phyloP scores from a whole-genome alignment of 2,329 filamentous ascomycete genomes.

The Stachybotrys chlorohalonatus region DNA sequence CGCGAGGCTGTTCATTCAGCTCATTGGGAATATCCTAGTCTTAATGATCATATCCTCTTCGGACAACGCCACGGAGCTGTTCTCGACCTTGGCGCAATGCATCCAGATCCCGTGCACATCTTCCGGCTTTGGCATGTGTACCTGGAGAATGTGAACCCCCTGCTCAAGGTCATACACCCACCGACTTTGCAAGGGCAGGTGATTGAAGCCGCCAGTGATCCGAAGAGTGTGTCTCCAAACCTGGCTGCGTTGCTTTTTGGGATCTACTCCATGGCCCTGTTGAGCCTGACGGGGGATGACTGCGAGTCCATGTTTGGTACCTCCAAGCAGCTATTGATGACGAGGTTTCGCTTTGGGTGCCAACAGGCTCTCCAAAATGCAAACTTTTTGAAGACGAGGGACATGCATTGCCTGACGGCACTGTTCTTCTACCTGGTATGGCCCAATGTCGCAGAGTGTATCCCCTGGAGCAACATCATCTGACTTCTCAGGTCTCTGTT shows the following conservation, averaged over 20 bases:
- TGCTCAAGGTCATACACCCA: constrained; percentile 50
- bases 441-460: no score
- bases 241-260: constrained; percentile 50
- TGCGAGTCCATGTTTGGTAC: constrained; percentile 31
- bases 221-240: constrained; percentile 24
- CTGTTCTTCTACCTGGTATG: constrained; percentile 47
- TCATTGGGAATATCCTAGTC: background rate
- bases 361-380: constrained; percentile 45
- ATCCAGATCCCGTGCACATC: constrained; percentile 35
- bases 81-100: constrained; percentile 38
- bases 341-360: constrained; percentile 36
- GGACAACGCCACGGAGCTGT: background rate
- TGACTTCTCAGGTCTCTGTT: background rate
- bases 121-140: constrained; percentile 49
- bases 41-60: background rate
- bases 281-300: constrained; percentile 31
- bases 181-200: constrained; percentile 44
- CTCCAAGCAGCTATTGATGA: constrained; percentile 28
- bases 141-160: constrained; percentile 47
- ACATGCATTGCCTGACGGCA: constrained; percentile 46
- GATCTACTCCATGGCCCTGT: constrained; percentile 34
- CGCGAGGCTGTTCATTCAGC: background rate
- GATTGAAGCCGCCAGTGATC: constrained; percentile 36
- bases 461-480: background rate
- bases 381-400: constrained; percentile 37